phyloP scores from a whole-genome alignment of 306 rosid species.

The Boehmeria nivea region DNA sequence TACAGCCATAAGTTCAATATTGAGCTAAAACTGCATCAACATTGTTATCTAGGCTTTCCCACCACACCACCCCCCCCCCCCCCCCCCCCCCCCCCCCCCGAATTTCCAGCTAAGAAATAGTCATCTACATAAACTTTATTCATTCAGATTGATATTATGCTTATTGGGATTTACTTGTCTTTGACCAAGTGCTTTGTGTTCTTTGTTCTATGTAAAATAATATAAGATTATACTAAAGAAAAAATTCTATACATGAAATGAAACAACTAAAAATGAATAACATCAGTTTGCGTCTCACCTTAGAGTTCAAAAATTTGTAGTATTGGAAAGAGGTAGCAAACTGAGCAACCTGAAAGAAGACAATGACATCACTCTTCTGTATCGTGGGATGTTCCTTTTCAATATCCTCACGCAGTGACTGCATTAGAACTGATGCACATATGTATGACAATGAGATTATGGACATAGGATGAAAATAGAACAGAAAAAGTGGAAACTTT shows the following conservation, averaged over 20 bases:
- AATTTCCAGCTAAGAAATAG: background rate
- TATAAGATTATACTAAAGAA: background rate
- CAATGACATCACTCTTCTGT: slow-evolving; percentile 57
- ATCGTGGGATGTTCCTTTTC: slow-evolving; percentile 76
- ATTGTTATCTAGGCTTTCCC: no score
- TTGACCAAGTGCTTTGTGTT: no score
- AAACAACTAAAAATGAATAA: background rate
- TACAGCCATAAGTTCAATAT: no score
- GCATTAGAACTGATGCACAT: slow-evolving; percentile 67
- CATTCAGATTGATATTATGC: no score
- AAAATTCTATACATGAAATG: background rate
- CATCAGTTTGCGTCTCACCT: slow-evolving; percentile 52
- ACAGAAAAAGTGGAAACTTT: slow-evolving; percentile 2
- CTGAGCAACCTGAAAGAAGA: slow-evolving; percentile 86
- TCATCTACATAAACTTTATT: background rate
- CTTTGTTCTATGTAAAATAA: background rate
- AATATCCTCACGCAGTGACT: slow-evolving; percentile 66
- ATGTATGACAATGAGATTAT: slow-evolving; percentile 19
- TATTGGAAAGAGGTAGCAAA: slow-evolving; percentile 83
- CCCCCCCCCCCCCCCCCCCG: no score
- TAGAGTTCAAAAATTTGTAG: slow-evolving; percentile 52
- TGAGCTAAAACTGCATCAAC: no score
- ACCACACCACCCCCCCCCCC: no score
- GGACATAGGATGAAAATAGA: slow-evolving; percentile 17
- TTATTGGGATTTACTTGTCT: no score